phyloP scores from a whole-genome alignment of 139 green algal genomes.

The Chlorella sp. region DNA sequence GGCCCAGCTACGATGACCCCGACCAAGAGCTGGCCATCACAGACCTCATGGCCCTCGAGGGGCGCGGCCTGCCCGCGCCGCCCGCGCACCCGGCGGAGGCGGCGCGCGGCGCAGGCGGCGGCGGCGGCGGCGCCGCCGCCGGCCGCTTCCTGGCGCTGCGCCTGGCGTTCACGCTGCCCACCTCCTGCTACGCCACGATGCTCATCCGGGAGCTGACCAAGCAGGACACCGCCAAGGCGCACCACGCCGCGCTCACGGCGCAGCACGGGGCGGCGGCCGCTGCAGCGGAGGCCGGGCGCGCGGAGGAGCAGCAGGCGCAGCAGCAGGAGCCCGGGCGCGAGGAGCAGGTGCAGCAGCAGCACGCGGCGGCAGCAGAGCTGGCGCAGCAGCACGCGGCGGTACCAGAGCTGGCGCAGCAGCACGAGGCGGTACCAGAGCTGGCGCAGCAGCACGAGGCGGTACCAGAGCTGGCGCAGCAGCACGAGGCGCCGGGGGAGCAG shows the following conservation, averaged over 20 bases:
- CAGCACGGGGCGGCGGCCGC: neutral
- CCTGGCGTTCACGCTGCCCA: constrained; percentile 80
- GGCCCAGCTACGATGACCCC: constrained; percentile 61
- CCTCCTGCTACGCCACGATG: constrained; percentile 94
- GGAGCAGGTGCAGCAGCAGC: too few species aligned
- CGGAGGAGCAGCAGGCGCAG: too few species aligned
- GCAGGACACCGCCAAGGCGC: constrained; percentile 43
- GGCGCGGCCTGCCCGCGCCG: neutral
- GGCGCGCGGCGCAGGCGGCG: neutral
- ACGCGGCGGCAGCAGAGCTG: too few species aligned
- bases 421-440: too few species aligned
- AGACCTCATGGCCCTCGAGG: constrained; percentile 46
- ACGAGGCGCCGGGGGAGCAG: too few species aligned
- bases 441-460: too few species aligned
- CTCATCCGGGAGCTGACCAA: constrained; percentile 83
- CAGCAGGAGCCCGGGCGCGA: too few species aligned
- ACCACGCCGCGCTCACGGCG: constrained; percentile 29
- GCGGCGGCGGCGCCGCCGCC: neutral
- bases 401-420: too few species aligned
- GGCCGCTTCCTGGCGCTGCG: constrained; percentile 54
- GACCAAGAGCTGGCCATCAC: constrained; percentile 63
- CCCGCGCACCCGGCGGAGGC: neutral
- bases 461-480: too few species aligned
- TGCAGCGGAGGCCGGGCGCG: too few species aligned
- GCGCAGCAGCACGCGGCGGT: too few species aligned